These are phyloP conservation scores for Paracoccidioides lutzii DNA, from an alignment of 2,329 filamentous ascomycete species.

Conservation along the genomic window DNA sequence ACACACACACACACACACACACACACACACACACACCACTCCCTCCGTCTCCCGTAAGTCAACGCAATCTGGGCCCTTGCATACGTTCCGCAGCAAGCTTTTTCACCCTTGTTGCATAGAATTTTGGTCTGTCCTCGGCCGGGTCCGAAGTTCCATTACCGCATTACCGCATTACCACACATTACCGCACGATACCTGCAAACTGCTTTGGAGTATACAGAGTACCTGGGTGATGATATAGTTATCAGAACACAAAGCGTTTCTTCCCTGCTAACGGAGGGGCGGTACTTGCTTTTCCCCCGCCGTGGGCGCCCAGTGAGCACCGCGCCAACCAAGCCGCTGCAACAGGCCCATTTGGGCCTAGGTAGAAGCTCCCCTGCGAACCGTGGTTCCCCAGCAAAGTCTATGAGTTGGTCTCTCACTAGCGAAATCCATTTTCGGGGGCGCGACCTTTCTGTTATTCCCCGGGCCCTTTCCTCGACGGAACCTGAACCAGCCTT, in stretches of 20 bases:
- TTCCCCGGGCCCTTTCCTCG: constrained; percentile 8
- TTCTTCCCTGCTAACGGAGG: neutral
- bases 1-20: too few relatives aligned
- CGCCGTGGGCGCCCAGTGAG: too few relatives aligned
- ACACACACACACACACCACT: too few relatives aligned
- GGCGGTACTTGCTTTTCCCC: neutral
- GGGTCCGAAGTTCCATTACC: neutral
- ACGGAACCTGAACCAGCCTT: neutral
- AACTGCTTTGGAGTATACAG: too few relatives aligned
- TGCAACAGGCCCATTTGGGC: neutral
- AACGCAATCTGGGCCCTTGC: neutral
- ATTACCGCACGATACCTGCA: too few relatives aligned
- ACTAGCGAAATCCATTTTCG: neutral
- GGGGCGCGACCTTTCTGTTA: constrained; percentile 2
- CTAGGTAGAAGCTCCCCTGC: neutral
- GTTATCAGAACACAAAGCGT: neutral
- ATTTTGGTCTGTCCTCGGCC: neutral
- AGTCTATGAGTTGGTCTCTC: constrained; percentile 11
- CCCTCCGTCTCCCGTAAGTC: too few relatives aligned
- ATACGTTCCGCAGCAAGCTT: neutral
- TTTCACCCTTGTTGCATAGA: neutral
- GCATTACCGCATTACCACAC: neutral
- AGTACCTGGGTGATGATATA: neutral
- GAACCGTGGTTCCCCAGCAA: neutral
- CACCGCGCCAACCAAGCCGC: neutral